Conservation (phyloP, 129 eudicot genomes). For the Heracleum sosnowskyi region DNA sequence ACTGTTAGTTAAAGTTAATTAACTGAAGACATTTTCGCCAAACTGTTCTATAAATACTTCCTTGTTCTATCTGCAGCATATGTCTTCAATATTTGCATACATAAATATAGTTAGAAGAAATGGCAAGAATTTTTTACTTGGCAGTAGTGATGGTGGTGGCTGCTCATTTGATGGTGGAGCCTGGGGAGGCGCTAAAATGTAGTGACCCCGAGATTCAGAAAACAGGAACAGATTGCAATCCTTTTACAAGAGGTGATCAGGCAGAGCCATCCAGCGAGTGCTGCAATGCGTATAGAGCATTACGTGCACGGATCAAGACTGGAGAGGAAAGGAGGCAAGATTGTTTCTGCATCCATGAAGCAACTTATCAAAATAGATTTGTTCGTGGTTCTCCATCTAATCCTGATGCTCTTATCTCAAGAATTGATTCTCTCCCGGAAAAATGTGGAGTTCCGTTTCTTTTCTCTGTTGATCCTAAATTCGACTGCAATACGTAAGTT, state of each 20-base stretch:
- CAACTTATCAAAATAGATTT: neutral
- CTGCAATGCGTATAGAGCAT: neutral
- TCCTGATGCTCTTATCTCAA: neutral
- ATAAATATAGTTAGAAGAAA: neutral
- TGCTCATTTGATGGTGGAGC: neutral
- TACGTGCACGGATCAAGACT: neutral
- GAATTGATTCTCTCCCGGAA: neutral
- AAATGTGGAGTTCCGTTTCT: neutral
- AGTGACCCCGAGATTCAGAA: neutral
- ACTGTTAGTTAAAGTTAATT: neutral
- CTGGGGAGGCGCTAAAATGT: neutral
- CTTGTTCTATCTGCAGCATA: neutral
- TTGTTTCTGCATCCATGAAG: neutral
- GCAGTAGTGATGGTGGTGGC: neutral
- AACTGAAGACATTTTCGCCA: neutral
- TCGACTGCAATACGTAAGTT: neutral
- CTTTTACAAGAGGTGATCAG: neutral
- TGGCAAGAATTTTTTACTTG: neutral
- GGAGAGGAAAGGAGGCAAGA: neutral
- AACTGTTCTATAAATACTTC: neutral
- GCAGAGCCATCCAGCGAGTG: neutral
- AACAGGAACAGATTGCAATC: neutral
- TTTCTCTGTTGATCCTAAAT: constrained; percentile 1
- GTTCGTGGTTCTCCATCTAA: neutral
- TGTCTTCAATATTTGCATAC: neutral